These are phyloP conservation scores for Cyclostephanos tholiformis DNA, from an alignment of 108 stramenopile species.

Conservation along the genomic window DNA sequence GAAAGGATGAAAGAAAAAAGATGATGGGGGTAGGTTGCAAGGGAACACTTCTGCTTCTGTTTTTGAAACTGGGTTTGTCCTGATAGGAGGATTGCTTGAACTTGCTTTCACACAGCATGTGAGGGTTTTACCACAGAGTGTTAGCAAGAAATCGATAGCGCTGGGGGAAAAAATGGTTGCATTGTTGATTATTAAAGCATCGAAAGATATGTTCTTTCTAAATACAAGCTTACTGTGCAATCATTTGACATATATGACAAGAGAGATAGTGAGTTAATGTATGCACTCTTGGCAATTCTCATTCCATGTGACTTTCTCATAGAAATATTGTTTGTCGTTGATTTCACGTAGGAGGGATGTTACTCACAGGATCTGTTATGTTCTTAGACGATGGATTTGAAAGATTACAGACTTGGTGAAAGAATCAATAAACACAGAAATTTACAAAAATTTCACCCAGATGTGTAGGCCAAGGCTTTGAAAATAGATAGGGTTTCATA, in stretches of 20 bases:
- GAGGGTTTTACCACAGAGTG: constrained; percentile 14
- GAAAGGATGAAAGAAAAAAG: neutral
- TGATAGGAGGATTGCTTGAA: constrained; percentile 1
- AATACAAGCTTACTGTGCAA: constrained; percentile 9
- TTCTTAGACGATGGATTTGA: constrained; percentile 5
- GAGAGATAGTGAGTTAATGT: neutral
- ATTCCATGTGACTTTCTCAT: no score
- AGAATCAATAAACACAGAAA: neutral
- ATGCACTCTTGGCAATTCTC: no score
- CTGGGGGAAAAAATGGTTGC: constrained; percentile 18
- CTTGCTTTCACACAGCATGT: neutral
- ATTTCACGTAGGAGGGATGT: neutral
- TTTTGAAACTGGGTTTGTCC: neutral
- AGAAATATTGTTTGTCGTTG: no score
- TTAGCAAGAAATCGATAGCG: constrained; percentile 16
- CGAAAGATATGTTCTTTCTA: neutral
- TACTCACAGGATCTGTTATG: constrained; percentile 7
- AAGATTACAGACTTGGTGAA: constrained; percentile 7
- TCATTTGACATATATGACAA: constrained; percentile 18
- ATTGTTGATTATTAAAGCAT: constrained; percentile 14
- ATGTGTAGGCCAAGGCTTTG: neutral
- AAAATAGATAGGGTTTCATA: constrained; percentile 35
- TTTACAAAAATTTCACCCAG: neutral
- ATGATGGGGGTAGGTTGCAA: neutral
- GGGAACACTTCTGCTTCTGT: neutral